These are phyloP conservation scores for Luffa aegyptiaca DNA, from an alignment of 306 rosid genomes.

Conservation along the genomic window DNA sequence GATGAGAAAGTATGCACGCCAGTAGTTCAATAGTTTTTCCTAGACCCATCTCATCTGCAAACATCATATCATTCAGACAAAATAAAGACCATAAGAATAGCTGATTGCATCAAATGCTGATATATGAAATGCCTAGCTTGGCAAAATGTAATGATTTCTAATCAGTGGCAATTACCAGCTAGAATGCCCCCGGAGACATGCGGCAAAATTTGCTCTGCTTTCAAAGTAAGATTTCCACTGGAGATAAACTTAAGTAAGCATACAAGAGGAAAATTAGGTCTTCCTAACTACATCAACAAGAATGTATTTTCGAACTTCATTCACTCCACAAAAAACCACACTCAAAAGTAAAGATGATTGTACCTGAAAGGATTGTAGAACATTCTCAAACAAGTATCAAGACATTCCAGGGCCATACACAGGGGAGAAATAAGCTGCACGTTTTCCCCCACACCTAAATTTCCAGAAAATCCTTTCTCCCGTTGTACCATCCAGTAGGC, in stretches of 20 bases:
- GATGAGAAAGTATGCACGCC: slow-evolving; percentile 78
- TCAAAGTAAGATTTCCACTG: slow-evolving; percentile 82
- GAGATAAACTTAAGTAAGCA: slow-evolving; percentile 26
- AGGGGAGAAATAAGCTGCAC: slow-evolving; percentile 51
- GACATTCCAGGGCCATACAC: slow-evolving; percentile 66
- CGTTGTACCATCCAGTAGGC: slow-evolving; percentile 91
- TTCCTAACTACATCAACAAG: slow-evolving; percentile 13
- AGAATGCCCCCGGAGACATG: slow-evolving; percentile 81
- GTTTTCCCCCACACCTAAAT: slow-evolving; percentile 34
- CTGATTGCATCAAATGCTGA: background rate
- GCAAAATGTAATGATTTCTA: background rate
- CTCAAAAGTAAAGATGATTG: slow-evolving; percentile 10
- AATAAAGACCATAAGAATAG: slow-evolving; percentile 16
- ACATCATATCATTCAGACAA: slow-evolving; percentile 11
- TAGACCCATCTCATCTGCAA: slow-evolving; percentile 89
- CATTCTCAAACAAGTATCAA: slow-evolving; percentile 49
- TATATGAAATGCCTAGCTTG: background rate
- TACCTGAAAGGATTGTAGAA: slow-evolving; percentile 94
- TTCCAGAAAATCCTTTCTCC: slow-evolving; percentile 46
- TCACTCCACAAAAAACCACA: background rate
- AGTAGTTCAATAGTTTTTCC: slow-evolving; percentile 95
- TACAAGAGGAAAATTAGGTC: slow-evolving; percentile 3
- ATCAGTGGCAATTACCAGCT: slow-evolving; percentile 58
- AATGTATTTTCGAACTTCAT: background rate
- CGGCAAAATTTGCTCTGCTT: slow-evolving; percentile 42